phyloP scores from a whole-genome alignment of 306 rosid genomes.

The Glycine soja region DNA sequence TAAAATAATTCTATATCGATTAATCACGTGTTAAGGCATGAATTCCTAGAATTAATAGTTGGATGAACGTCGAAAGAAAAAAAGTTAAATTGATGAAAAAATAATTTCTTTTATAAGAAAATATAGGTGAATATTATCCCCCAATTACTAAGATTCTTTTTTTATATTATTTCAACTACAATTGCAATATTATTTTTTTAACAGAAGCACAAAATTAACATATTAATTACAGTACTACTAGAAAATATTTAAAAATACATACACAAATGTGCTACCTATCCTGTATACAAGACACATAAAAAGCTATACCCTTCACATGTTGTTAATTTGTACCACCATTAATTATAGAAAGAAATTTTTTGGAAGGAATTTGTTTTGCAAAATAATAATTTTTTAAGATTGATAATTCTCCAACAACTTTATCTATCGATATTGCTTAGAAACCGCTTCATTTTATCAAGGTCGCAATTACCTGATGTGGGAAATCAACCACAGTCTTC shows the following conservation, averaged over 20 bases:
- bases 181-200: neutral
- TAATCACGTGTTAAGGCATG: too few species aligned
- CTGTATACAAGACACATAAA: neutral
- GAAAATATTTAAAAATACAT: neutral
- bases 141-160: neutral
- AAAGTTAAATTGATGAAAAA: slow-evolving; percentile 27
- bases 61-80: slow-evolving; percentile 32
- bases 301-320: neutral
- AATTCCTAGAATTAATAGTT: slow-evolving; percentile 41
- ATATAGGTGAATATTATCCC: neutral
- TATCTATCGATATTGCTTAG: slow-evolving; percentile 47
- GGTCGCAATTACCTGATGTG: slow-evolving; percentile 45
- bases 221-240: neutral
- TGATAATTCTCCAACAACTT: slow-evolving; percentile 50
- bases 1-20: too few species aligned
- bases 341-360: neutral
- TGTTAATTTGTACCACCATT: neutral
- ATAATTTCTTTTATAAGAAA: slow-evolving; percentile 5
- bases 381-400: neutral
- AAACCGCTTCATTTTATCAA: slow-evolving; percentile 48
- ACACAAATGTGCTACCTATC: neutral
- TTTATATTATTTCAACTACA: neutral
- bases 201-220: neutral
- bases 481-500: slow-evolving; percentile 48
- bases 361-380: slow-evolving; percentile 21